Conservation (phyloP, 164 flowering plant genomes). For the Houttuynia cordata region DNA sequence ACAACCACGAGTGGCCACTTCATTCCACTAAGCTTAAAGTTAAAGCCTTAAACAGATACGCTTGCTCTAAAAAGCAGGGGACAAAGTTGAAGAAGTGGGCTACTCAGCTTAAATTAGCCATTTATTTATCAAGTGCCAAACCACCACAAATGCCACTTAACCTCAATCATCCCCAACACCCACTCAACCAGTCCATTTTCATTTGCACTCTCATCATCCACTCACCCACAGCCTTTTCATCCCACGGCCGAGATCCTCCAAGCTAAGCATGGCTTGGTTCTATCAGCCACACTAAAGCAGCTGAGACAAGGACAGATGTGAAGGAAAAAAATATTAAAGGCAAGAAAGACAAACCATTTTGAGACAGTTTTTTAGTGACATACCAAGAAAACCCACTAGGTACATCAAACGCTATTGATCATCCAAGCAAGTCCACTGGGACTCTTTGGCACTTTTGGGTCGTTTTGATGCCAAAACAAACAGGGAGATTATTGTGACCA, state of each 20-base stretch:
- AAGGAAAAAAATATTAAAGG: not conserved
- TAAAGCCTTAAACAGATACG: not conserved
- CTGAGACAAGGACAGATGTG: not conserved
- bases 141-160: not conserved
- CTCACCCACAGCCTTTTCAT: not conserved
- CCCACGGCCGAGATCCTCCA: not conserved
- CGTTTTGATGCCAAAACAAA: not conserved
- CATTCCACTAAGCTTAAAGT: not conserved
- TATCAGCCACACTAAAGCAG: not conserved
- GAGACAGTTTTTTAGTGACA: not conserved
- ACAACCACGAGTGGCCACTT: not conserved
- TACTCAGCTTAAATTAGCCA: not conserved
- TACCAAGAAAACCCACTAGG: not conserved
- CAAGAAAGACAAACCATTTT: not conserved
- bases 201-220: conserved; percentile 1
- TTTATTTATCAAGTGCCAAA: conserved; percentile 1
- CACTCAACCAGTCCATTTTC: not conserved
- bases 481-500: too few species aligned
- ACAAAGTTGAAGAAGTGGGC: conserved; percentile 1
- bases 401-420: not conserved
- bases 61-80: conserved; percentile 5
- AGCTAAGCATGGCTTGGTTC: not conserved
- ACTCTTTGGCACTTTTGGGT: not conserved
- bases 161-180: not conserved
- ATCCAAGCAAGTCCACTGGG: not conserved